phyloP scores from a whole-genome alignment of 1,139 yeast species.

The Pichia sp. region DNA sequence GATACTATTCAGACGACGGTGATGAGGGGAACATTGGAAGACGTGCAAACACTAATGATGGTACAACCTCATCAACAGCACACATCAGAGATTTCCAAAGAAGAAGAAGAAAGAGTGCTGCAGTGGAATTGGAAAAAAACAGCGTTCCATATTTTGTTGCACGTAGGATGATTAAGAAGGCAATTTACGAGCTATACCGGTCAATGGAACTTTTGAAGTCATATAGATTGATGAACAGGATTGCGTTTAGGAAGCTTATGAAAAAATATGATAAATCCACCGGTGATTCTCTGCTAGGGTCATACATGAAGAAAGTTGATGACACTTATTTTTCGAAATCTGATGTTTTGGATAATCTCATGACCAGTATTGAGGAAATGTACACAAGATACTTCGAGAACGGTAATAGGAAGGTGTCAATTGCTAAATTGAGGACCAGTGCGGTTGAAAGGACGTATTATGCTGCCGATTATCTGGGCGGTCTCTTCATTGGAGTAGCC shows the following conservation, averaged over 20 bases:
- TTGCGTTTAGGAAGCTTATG: conserved; percentile 83
- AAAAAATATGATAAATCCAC: conserved; percentile 85
- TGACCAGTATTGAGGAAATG: conserved; percentile 60
- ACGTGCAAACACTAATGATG: conserved; percentile 7
- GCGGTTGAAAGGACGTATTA: conserved; percentile 41
- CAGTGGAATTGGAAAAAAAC: conserved; percentile 1
- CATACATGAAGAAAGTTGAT: conserved; percentile 58
- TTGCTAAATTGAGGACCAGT: conserved; percentile 62
- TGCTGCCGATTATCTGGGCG: conserved; percentile 50
- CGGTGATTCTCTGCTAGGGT: conserved; percentile 42
- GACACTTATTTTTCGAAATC: conserved; percentile 57
- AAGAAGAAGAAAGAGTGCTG: conserved; percentile 16
- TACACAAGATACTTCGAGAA: conserved; percentile 65
- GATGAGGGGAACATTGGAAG: conserved; percentile 11
- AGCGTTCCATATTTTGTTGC: conserved; percentile 66
- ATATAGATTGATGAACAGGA: conserved; percentile 70
- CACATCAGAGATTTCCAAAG: conserved; percentile 23
- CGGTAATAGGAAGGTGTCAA: conserved; percentile 69
- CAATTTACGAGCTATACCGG: conserved; percentile 75
- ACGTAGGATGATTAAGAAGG: conserved; percentile 67
- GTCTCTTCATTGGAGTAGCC: conserved; percentile 66
- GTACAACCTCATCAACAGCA: conserved; percentile 12
- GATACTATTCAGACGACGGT: conserved; percentile 26
- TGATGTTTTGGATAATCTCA: conserved; percentile 60
- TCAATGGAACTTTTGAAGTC: conserved; percentile 74